Evolutionary conservation across 768 basidiomycete genomes (phyloP), one percentile per base, ranked within the genome.

Genomic region (Dacryopinax spathularia): DNA sequence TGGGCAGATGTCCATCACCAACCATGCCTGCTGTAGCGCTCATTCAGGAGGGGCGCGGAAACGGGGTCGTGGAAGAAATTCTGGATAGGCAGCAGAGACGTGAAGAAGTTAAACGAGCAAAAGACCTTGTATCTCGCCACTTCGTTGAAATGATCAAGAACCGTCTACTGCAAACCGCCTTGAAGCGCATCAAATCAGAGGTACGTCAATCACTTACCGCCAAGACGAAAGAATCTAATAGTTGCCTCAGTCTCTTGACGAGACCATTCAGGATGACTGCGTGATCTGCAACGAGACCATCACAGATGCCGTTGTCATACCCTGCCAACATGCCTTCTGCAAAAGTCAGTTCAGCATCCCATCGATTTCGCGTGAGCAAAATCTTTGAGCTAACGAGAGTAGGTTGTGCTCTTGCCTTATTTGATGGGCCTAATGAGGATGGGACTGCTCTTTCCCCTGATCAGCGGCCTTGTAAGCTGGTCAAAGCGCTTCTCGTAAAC

Each of bases 211-310:
- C 20, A 22, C 10, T 56, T 29, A 27, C 5, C 18, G 15, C 15
- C 18, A 9, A 29, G n/a, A 4, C 25, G 48, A 10, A 3, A 3
- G 12, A 10, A 27, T 29, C 20, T 29, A 25, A 13, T 6, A 22
- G 6, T 33, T 39, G 10, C 59, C 27, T 59, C 5, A 85, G 82
- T 80, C 80, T 25, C 66, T 67, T 10, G 76, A 76, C 13, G 75
- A 77, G 1, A 79, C 81, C 20, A 76, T 78, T 9, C 71, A 67
- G 5, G 83, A 85, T 63, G 75, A 78, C 39, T 89, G 88, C 67
- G 79, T 84, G 0, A 81, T 89, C 63, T 88, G 87, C 70, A 80
- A 80, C 64, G 87, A 88, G 63, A 70, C 72, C 2, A 75, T 82
- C 68, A 79, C 76, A 1, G 77, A 83, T 62, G 75, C 83, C 15